Percentiles rank a stretch among this genome's conserved stretches.
phyloP scores from a whole-genome alignment of 768 basidiomycete genomes.

The Boletus rubropictus region DNA sequence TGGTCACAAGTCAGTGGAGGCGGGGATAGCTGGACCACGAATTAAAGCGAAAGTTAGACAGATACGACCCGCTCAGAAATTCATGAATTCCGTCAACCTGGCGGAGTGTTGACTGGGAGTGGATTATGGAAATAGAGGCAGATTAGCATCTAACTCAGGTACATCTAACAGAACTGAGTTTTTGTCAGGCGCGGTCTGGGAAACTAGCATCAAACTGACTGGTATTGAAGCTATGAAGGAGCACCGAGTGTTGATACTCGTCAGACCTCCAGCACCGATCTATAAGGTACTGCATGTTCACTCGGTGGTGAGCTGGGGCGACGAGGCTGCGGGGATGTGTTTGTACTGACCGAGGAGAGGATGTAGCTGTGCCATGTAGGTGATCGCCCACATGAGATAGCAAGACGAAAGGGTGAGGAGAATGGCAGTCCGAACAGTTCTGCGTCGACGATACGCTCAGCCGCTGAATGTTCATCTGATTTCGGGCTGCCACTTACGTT shows the following conservation, averaged over 20 bases:
- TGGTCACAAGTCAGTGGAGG: conserved; percentile 15
- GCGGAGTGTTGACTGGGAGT: background rate
- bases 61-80: background rate
- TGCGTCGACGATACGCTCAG: conserved; percentile 29
- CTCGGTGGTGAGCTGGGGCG: background rate
- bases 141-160: conserved; percentile 24
- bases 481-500: conserved; percentile 51
- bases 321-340: background rate
- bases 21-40: conserved; percentile 6
- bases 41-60: background rate
- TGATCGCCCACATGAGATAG: conserved; percentile 96
- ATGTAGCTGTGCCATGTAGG: conserved; percentile 92
- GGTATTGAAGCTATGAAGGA: conserved; percentile 16
- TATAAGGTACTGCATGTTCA: conserved; percentile 14
- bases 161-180: conserved; percentile 17
- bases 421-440: conserved; percentile 75
- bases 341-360: conserved; percentile 76
- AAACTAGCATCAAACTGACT: conserved; percentile 12
- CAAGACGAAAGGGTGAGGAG: conserved; percentile 76
- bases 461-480: background rate
- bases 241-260: background rate
- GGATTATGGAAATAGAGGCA: conserved; percentile 1
- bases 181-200: conserved; percentile 2
- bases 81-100: background rate
- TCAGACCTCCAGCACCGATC: conserved; percentile 16